Evolutionary conservation across 257 asterid genomes (phyloP).

Genomic region (Anisodus tanguticus): DNA sequence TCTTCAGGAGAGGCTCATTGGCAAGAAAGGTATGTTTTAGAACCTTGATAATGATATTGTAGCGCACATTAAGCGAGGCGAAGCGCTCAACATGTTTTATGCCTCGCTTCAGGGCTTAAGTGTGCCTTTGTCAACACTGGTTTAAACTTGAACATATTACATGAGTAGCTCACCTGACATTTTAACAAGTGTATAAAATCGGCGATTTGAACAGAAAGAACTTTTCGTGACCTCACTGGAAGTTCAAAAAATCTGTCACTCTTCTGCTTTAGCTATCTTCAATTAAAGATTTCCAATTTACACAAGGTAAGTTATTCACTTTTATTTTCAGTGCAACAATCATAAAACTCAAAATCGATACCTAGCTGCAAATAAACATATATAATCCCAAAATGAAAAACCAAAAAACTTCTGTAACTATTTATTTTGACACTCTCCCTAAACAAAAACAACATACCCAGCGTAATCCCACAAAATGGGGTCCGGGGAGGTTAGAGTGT

Average conservation of each 20-base stretch:
- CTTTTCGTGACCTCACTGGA: neutral
- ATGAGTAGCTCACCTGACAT: neutral
- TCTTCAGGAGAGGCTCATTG: too few species aligned
- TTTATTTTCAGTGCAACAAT: neutral
- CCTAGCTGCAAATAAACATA: neutral
- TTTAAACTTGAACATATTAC: neutral
- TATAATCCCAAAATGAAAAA: neutral
- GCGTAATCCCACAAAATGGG: too few species aligned
- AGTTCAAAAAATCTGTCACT: neutral
- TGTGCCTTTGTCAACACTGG: too few species aligned
- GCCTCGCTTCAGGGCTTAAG: too few species aligned
- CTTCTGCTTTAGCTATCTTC: neutral
- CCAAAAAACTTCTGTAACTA: neutral
- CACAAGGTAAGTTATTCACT: neutral
- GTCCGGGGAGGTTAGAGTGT: too few species aligned
- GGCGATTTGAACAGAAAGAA: neutral
- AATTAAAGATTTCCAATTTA: neutral
- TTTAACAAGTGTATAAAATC: neutral
- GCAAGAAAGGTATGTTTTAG: too few species aligned
- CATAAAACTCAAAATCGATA: neutral
- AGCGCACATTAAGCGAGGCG: too few species aligned
- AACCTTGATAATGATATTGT: too few species aligned
- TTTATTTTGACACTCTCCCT: neutral
- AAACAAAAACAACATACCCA: neutral
- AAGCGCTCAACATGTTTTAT: too few species aligned